Conservation (phyloP, 306 rosid species). For the Oemleria cerasiformis region DNA sequence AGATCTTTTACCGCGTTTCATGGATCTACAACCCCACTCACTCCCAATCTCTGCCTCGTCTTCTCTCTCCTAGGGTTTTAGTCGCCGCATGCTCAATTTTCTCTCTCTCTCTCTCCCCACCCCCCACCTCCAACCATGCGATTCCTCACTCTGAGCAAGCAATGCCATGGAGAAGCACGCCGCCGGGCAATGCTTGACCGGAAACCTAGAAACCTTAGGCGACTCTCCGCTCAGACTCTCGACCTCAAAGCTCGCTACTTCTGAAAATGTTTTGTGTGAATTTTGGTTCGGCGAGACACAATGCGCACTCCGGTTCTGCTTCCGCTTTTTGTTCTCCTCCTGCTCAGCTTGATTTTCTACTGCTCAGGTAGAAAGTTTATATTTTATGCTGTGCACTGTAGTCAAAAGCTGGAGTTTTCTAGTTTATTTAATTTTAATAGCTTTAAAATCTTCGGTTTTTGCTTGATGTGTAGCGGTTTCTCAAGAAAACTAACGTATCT, state of each 20-base stretch:
- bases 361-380: conserved; percentile 49
- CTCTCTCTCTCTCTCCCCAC: too few species aligned
- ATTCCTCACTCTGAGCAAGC: conserved; percentile 12
- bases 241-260: conserved; percentile 27
- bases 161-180: conserved; percentile 21
- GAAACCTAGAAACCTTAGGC: conserved; percentile 16
- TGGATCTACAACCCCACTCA: conserved; percentile 55
- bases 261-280: conserved; percentile 42
- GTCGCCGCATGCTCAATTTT: conserved; percentile 10
- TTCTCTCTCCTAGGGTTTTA: conserved; percentile 65
- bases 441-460: not conserved
- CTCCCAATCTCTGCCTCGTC: conserved; percentile 30
- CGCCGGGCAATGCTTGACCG: conserved; percentile 29
- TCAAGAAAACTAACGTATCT: conserved; percentile 11
- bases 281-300: conserved; percentile 37
- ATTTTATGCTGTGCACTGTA: not conserved
- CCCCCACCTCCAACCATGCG: conserved; percentile 38
- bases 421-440: not conserved
- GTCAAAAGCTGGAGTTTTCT: not conserved
- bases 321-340: conserved; percentile 32
- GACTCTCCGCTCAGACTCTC: conserved; percentile 18
- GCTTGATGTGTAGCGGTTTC: not conserved
- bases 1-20: conserved; percentile 61
- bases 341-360: conserved; percentile 39
- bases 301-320: conserved; percentile 49